Evolutionary conservation across 1,284 basidiomycete genomes (phyloP).

Genomic region (Austroboletus niveus): DNA sequence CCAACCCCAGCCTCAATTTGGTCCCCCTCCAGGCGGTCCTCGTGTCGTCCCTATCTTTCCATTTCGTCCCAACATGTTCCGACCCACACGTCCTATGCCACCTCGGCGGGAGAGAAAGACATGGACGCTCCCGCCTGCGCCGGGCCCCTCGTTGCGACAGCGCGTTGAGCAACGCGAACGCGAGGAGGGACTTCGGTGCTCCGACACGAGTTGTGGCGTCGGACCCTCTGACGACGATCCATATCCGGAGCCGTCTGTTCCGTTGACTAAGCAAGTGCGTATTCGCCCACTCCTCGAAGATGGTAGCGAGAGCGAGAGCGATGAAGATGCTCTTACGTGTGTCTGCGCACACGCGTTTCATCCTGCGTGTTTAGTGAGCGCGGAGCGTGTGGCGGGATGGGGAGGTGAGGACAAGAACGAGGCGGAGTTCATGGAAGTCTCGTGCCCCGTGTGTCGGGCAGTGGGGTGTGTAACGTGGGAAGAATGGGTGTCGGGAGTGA

Average conservation of each 20-base stretch:
- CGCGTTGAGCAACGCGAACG: slow-evolving; percentile 66
- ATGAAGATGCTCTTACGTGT: slow-evolving; percentile 10
- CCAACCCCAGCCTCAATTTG: slow-evolving; percentile 1
- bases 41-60: slow-evolving; percentile 18
- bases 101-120: slow-evolving; percentile 30
- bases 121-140: slow-evolving; percentile 53
- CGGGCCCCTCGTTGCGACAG: slow-evolving; percentile 65
- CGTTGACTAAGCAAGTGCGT: slow-evolving; percentile 42
- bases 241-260: slow-evolving; percentile 33
- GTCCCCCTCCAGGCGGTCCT: slow-evolving; percentile 1
- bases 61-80: slow-evolving; percentile 24
- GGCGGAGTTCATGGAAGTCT: slow-evolving; percentile 50
- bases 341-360: slow-evolving; percentile 69
- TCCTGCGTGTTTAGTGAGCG: slow-evolving; percentile 67
- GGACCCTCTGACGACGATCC: slow-evolving; percentile 78
- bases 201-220: slow-evolving; percentile 65
- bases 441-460: slow-evolving; percentile 65
- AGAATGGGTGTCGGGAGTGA: slow-evolving; percentile 60
- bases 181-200: slow-evolving; percentile 66
- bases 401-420: slow-evolving; percentile 44
- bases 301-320: not conserved
- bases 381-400: slow-evolving; percentile 64
- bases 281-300: slow-evolving; percentile 35
- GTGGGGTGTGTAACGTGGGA: slow-evolving; percentile 52
- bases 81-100: slow-evolving; percentile 31